Conservation (phyloP, 306 rosid species). For the Trifolium fragiferum region DNA sequence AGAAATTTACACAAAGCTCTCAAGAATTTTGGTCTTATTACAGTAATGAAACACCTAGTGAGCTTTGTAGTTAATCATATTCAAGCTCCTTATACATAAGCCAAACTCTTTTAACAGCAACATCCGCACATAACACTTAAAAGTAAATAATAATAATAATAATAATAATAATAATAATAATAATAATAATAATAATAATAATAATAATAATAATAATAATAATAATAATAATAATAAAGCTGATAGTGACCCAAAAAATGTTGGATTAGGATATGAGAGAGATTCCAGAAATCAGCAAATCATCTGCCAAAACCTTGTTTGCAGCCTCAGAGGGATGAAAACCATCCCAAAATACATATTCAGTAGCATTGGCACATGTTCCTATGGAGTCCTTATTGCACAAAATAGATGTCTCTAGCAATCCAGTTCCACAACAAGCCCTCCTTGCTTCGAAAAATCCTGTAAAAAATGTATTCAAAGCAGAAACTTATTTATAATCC, state of each 20-base stretch:
- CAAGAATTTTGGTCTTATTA: conserved; percentile 34
- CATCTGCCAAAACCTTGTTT: conserved; percentile 60
- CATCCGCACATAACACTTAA: conserved; percentile 22
- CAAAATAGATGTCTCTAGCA: conserved; percentile 67
- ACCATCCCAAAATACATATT: conserved; percentile 86
- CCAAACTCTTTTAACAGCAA: conserved; percentile 27
- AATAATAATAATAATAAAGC: not conserved
- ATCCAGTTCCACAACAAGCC: conserved; percentile 86
- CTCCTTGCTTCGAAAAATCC: conserved; percentile 79
- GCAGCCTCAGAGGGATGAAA: conserved; percentile 90
- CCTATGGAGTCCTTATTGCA: conserved; percentile 70
- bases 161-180: no score
- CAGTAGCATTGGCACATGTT: conserved; percentile 82
- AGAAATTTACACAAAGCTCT: conserved; percentile 25
- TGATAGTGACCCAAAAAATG: not conserved
- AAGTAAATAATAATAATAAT: not conserved
- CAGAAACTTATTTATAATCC: not conserved
- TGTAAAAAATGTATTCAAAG: conserved; percentile 37
- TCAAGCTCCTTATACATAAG: conserved; percentile 24
- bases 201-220: not conserved
- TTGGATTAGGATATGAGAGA: conserved; percentile 62
- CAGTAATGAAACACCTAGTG: conserved; percentile 10
- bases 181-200: not conserved
- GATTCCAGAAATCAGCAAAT: conserved; percentile 54
- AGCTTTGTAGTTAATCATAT: conserved; percentile 13